Base-by-base conservation (phyloP, 2,329 filamentous ascomycete species). In the Pezicula rhizophila region DNA sequence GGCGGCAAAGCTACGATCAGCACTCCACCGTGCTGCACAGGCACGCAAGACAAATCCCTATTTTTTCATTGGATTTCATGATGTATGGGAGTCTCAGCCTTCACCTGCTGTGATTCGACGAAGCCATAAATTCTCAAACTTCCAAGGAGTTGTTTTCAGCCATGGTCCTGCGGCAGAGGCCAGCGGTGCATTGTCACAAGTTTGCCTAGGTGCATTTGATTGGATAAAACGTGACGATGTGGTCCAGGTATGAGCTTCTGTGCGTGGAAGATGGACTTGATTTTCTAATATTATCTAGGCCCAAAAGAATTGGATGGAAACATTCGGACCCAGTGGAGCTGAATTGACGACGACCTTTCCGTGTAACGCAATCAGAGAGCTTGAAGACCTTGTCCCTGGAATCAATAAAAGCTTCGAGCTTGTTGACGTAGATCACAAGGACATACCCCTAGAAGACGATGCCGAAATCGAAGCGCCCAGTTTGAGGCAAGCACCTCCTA, bases 31-130 rank as follows among this genome's bases (percentile, higher is more conserved):
- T 15, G 67, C 62, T 34, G 58, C 50, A 31, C 54, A 59, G 38
- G 59, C 66, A 51, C 62, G 66, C 7, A 50, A 63, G 12, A 54
- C 52, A n/a, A 52, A 61, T 5, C 61, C 66, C 1, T 61, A 61
- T 2, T 68, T 69, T 46, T 69, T 69, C 34, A 55, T 69, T 11
- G 67, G 64, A 35, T 69, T 69, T 42, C 55, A 63, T 11, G 67
- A 70, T 37, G 50, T 60, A 6, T 70, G 67, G 67, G 50, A 65
- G 2, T 47, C 48, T 1, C 56, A 59, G 12, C 67, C 67, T 1
- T 58, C 60, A 17, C 62, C 66, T 12, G 60, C 67, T 1, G 59
- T 68, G 4, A 57, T 68, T 14, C 57, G 66, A n/a, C 56, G 67
- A n/a, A 64, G 62, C 1, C 54, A 61, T 26, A 70, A 69, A 54